These are phyloP conservation scores for Chionographis japonica DNA, from an alignment of 106 monocot species.

Conservation along the genomic window DNA sequence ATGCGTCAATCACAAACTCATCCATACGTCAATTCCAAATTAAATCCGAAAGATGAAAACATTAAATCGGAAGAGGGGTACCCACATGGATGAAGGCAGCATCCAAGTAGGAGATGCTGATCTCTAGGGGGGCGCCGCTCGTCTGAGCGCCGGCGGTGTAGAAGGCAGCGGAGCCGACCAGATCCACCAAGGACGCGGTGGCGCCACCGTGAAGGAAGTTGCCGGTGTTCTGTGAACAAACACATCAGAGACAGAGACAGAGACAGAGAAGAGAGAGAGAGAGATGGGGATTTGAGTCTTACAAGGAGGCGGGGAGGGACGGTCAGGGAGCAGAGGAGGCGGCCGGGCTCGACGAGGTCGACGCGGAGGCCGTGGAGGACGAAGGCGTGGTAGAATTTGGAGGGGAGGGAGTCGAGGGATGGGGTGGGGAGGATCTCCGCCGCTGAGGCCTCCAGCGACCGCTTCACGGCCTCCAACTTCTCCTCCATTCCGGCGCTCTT, in stretches of 20 bases:
- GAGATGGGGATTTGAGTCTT: not conserved
- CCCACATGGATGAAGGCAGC: conserved; percentile 45
- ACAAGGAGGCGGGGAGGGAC: conserved; percentile 76
- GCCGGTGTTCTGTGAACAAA: conserved; percentile 33
- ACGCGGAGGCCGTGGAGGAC: conserved; percentile 47
- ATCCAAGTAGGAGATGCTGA: conserved; percentile 57
- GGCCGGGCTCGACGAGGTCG: conserved; percentile 49
- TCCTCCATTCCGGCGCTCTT: no score
- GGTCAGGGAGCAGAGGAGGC: conserved; percentile 56
- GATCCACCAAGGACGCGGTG: conserved; percentile 61
- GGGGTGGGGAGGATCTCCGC: conserved; percentile 21
- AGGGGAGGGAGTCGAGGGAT: conserved; percentile 31
- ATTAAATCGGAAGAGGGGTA: not conserved
- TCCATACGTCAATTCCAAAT: no score
- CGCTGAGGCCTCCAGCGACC: conserved; percentile 34
- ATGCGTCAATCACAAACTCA: no score
- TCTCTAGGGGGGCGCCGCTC: conserved; percentile 42
- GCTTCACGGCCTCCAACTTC: conserved; percentile 22
- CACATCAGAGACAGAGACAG: not conserved
- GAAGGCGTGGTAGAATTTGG: conserved; percentile 69
- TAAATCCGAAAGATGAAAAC: not conserved
- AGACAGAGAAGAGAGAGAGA: not conserved
- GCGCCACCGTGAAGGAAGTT: conserved; percentile 79
- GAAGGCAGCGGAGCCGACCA: conserved; percentile 63
- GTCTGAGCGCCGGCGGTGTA: conserved; percentile 27